phyloP scores from a whole-genome alignment of 345 rosid species.

The Linum tenue region DNA sequence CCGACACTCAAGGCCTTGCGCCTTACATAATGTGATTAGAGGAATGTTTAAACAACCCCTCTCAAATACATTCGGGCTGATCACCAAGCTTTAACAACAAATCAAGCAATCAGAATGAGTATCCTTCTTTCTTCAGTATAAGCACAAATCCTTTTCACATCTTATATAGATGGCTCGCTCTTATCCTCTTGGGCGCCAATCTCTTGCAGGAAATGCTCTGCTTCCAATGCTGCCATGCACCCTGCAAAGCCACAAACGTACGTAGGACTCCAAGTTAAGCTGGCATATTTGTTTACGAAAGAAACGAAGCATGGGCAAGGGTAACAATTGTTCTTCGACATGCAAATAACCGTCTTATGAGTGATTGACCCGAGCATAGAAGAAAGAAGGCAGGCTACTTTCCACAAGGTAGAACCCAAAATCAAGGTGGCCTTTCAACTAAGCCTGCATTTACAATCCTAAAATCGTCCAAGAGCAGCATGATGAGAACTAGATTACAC shows the following conservation, averaged over 20 bases:
- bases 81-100: no score
- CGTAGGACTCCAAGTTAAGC: background rate
- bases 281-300: background rate
- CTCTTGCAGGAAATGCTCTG: conserved; percentile 80
- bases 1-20: no score
- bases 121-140: no score
- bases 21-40: no score
- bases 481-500: background rate
- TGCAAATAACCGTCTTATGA: background rate
- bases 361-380: background rate
- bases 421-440: no score
- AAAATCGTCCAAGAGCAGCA: no score
- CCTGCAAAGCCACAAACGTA: conserved; percentile 37
- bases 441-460: no score
- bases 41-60: no score
- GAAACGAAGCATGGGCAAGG: background rate
- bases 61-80: no score
- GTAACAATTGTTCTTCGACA: background rate
- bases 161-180: background rate
- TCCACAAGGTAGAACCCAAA: no score
- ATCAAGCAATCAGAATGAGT: no score
- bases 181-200: conserved; percentile 1
- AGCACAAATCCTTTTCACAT: background rate
- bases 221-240: conserved; percentile 98
- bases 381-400: background rate